These are phyloP conservation scores for Chlorella ohadii DNA, from an alignment of 139 green algal genomes.

Conservation along the genomic window DNA sequence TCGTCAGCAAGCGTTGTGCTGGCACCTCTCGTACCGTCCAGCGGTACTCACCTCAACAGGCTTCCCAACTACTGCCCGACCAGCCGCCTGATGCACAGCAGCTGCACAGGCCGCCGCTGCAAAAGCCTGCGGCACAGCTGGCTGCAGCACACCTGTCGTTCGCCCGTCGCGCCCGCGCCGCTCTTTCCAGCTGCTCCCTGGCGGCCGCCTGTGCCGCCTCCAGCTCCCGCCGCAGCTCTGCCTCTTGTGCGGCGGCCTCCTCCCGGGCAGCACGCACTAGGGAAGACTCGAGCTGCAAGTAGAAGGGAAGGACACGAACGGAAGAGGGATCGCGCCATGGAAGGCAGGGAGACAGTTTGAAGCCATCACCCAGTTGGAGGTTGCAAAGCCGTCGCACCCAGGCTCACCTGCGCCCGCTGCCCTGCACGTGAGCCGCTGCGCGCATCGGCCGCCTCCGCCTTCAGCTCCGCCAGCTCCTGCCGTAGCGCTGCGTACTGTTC, in stretches of 20 bases:
- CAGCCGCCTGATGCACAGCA: too few species aligned
- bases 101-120: too few species aligned
- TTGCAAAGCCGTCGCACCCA: too few species aligned
- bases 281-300: background rate
- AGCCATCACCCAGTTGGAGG: too few species aligned
- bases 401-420: background rate
- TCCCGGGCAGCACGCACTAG: background rate
- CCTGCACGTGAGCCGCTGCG: background rate
- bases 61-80: too few species aligned
- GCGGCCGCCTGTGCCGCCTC: background rate
- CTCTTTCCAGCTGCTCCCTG: background rate
- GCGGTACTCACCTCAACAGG: too few species aligned
- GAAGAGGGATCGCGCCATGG: too few species aligned
- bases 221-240: background rate
- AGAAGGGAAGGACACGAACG: background rate
- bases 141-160: conserved; percentile 1
- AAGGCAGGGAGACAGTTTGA: too few species aligned
- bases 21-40: background rate
- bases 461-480: background rate
- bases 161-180: background rate
- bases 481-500: background rate
- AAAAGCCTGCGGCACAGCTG: background rate
- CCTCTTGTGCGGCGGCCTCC: background rate
- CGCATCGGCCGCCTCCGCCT: background rate
- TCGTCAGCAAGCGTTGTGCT: too few species aligned